A percentile compares a stretch with the other conserved stretches of the same genome.
phyloP scores from a whole-genome alignment of 2,329 filamentous ascomycete genomes.

The Neophaeococcomyces mojaviensis region DNA sequence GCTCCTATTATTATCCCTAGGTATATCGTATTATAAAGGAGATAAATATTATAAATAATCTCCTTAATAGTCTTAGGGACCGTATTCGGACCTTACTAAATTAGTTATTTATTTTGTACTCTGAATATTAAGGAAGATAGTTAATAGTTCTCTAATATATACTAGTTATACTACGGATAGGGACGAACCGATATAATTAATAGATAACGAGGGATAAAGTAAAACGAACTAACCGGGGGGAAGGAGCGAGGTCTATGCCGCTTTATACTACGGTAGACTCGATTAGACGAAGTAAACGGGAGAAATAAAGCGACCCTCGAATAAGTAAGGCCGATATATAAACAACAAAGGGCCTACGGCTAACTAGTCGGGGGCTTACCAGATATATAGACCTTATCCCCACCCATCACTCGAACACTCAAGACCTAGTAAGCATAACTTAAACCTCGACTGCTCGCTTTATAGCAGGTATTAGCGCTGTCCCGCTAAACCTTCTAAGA shows the following conservation, averaged over 20 bases:
- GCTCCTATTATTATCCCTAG: conserved; percentile 15
- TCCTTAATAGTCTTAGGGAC: conserved; percentile 16
- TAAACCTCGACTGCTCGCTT: too few species aligned
- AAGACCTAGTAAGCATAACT: too few species aligned
- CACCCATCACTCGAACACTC: too few species aligned
- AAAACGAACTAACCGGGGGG: conserved; percentile 14
- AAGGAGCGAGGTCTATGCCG: conserved; percentile 3
- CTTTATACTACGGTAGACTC: neutral
- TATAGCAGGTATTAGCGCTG: too few species aligned
- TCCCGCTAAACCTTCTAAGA: too few species aligned
- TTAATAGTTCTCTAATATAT: conserved; percentile 5
- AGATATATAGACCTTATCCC: too few species aligned
- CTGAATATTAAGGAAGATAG: conserved; percentile 12
- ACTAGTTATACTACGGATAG: conserved; percentile 18
- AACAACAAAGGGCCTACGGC: too few species aligned
- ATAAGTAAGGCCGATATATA: conserved; percentile 8
- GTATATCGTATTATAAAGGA: conserved; percentile 12
- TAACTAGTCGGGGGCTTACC: too few species aligned
- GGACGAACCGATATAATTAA: conserved; percentile 19
- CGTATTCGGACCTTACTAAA: conserved; percentile 17
- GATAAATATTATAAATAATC: conserved; percentile 19
- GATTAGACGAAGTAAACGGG: conserved; percentile 10
- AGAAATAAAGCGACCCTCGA: conserved; percentile 8
- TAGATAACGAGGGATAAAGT: conserved; percentile 13
- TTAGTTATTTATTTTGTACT: conserved; percentile 18